These are phyloP conservation scores for Pseudogymnoascus sp. DNA, from an alignment of 2,329 filamentous ascomycete species.

Conservation along the genomic window DNA sequence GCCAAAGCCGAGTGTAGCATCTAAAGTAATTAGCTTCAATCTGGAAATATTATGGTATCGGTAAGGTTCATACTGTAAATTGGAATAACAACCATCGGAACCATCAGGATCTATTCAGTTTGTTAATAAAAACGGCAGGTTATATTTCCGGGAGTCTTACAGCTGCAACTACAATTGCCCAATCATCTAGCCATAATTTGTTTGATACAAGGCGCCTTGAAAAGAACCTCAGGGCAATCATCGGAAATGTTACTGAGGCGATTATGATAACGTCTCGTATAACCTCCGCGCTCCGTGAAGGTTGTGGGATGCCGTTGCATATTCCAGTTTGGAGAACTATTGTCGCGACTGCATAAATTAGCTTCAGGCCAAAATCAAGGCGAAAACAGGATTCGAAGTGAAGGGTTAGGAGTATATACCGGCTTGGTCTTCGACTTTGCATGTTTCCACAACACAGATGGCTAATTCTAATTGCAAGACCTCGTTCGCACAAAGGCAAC, in stretches of 20 bases:
- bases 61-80: slow-evolving; percentile 15
- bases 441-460: slow-evolving; percentile 14
- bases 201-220: slow-evolving; percentile 16
- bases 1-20: slow-evolving; percentile 18
- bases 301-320: slow-evolving; percentile 15
- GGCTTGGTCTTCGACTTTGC: slow-evolving; percentile 17
- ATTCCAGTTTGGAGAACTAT: slow-evolving; percentile 15
- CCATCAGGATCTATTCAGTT: slow-evolving; percentile 16
- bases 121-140: background rate
- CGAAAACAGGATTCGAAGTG: background rate
- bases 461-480: slow-evolving; percentile 14
- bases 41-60: background rate
- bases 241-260: slow-evolving; percentile 15
- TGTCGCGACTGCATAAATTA: background rate
- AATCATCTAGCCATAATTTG: slow-evolving; percentile 20
- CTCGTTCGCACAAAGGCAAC: slow-evolving; percentile 18
- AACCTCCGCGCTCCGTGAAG: slow-evolving; percentile 16
- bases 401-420: slow-evolving; percentile 10
- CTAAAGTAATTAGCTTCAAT: slow-evolving; percentile 7
- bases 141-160: slow-evolving; percentile 12
- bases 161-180: slow-evolving; percentile 13
- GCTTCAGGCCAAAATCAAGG: background rate
- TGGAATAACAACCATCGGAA: slow-evolving; percentile 16
- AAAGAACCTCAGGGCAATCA: slow-evolving; percentile 17
- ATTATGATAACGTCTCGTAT: slow-evolving; percentile 15